Evolutionary conservation across 495 filamentous ascomycete genomes (phyloP).

Genomic region (Aspergillus conjunctus): DNA sequence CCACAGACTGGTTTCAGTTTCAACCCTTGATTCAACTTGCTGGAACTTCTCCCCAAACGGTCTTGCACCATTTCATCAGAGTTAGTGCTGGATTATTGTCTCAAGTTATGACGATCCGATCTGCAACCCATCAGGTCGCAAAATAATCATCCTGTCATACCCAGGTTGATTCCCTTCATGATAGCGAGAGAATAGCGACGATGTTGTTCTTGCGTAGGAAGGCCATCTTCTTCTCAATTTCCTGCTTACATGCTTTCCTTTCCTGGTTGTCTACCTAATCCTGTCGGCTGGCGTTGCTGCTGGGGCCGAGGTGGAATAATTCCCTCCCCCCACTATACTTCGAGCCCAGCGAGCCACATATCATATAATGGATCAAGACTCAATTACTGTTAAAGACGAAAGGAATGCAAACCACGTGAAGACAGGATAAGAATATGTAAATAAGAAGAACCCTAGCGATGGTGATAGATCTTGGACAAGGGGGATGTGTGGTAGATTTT

Average conservation of each 20-base stretch:
- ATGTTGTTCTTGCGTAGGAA: not conserved
- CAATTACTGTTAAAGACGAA: too few species aligned
- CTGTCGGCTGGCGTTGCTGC: not conserved
- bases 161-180: slow-evolving; percentile 7
- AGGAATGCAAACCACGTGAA: too few species aligned
- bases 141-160: not conserved
- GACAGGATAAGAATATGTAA: not conserved
- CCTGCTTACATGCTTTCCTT: slow-evolving; percentile 7
- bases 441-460: not conserved
- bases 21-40: slow-evolving; percentile 5
- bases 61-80: slow-evolving; percentile 9
- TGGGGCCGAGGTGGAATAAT: slow-evolving; percentile 1
- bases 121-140: slow-evolving; percentile 38
- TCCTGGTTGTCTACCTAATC: not conserved
- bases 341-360: not conserved
- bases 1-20: slow-evolving; percentile 2
- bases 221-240: not conserved
- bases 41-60: slow-evolving; percentile 9
- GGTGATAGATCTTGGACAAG: not conserved
- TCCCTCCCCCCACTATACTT: not conserved
- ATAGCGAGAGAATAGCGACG: not conserved
- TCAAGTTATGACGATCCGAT: slow-evolving; percentile 44
- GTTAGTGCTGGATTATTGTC: slow-evolving; percentile 22
- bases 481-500: not conserved
- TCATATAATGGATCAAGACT: not conserved